Evolutionary conservation across 352 stramenopile genomes (phyloP), one percentile per base, ranked within the genome.

Genomic region (Globisporangium spiculum): DNA sequence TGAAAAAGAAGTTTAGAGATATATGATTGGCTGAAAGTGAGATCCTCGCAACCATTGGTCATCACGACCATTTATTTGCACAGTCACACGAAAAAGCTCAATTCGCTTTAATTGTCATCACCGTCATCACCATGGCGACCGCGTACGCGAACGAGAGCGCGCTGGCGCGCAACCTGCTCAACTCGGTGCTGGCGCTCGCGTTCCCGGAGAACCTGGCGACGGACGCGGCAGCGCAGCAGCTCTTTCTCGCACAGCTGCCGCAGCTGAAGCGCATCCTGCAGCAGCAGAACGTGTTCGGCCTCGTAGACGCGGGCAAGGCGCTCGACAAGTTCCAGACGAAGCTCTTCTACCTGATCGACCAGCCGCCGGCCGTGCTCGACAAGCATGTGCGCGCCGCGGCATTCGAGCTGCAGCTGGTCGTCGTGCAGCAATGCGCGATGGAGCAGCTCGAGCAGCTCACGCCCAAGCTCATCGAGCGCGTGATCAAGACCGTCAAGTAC

Each of bases 151-250:
- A 69, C 24, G 75, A 82, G 55, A 69, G 66, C 3, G 75, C 80
- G 56, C 77, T 92, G 59, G 84, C 84, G 57, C 86, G 83, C 69
- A 96, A 96, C 73, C 60, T 94, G 63, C 79, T 96, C 44, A 93
- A 85, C 9, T 93, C 86, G 8, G 73, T 93, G 70, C 77, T 93
- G 36, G 80, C 88, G 59, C 69, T 93, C 4, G 81, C 84, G 48
- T 85, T 95, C 60, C 81, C 84, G 6, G 80, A 84, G n/a, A 73
- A 83, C 22, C 63, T 90, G 36, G 71, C 75, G 24, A 80, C 65
- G n/a, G 77, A 91, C 18, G 64, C 32, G 7, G 67, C 60, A 9
- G 73, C 77, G 50, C 74, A 89, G 58, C 36, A 64, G 18, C 59
- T 70, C 5, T 93, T 93, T 68, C 41, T 87, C 36, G 68, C 67